Base-by-base conservation (phyloP, 2,329 filamentous ascomycete genomes). In the Neofusicoccum sp. region DNA sequence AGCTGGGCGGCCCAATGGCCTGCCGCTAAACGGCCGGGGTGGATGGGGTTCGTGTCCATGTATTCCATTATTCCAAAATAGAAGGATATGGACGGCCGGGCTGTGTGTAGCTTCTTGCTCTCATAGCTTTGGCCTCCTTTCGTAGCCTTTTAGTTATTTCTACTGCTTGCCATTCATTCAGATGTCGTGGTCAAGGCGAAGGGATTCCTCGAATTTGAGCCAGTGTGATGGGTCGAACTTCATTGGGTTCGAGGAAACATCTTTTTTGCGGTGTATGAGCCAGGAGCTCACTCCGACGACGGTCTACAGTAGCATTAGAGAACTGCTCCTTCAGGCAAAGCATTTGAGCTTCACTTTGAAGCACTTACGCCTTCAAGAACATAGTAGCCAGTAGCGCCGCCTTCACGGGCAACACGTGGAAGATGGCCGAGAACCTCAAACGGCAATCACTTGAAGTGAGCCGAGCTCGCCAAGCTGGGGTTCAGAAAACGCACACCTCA, bases 211-310 rank as follows among this genome's bases (percentile, higher is more conserved):
- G 1, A 66, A 62, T 36, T 70, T 64, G 4, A 68, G 52, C 77
- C 77, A 80, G 16, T 77, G 72, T 12, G 68, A 66, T 0, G 77
- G 78, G 22, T 73, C 68, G 63, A 80, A 79, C 12, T 56, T 69
- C 8, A 67, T 65, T 0, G 78, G 67, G 6, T 75, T 52, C 1
- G 73, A 71, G 62, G 77, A 80, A 36, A 74, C 60, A 3, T 67
- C 61, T 14, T 70, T 64, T 59, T 76, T 69, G 44, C 71, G 71
- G 50, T 78, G 71, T 64, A 77, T 69, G 3, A 67, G 66, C 68
- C 70, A 74, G 3, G 74, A 66, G n/a, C 68, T 70, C 76, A 78
- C 77, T 49, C 71, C 71, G 0, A 78, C 71, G 6, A 61, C 61
- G 4, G 66, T 67, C 39, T 64, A 33, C 14, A 50, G 33, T 22